These are phyloP conservation scores for Quercus phellos DNA, from an alignment of 331 rosid genomes.

Conservation along the genomic window DNA sequence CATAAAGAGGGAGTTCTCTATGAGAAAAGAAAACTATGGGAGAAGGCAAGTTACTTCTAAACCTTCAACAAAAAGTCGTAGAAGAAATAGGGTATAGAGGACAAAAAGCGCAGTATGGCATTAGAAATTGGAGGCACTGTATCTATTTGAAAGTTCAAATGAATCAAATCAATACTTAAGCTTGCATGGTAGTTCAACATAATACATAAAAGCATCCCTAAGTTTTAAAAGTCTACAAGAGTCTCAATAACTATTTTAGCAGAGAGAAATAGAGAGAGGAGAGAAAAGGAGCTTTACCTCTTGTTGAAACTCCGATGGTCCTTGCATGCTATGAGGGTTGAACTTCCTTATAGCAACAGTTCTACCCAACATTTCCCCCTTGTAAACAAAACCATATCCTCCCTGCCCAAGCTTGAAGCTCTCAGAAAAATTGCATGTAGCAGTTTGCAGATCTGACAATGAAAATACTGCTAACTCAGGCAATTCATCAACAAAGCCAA, in stretches of 20 bases:
- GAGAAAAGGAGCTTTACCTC: conserved; percentile 44
- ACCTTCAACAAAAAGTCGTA: not conserved
- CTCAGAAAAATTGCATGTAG: conserved; percentile 80
- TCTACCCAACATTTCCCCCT: conserved; percentile 90
- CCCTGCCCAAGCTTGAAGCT: conserved; percentile 69
- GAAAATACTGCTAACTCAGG: conserved; percentile 74
- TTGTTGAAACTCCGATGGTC: conserved; percentile 68
- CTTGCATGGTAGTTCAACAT: not conserved
- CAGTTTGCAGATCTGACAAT: conserved; percentile 70
- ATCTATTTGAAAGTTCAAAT: not conserved
- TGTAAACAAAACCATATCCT: conserved; percentile 71
- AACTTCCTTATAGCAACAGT: conserved; percentile 76
- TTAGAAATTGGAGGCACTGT: not conserved
- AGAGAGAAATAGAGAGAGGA: not conserved
- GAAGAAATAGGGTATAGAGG: not conserved
- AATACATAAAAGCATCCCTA: not conserved
- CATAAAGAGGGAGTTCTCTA: not conserved
- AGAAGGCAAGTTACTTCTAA: not conserved
- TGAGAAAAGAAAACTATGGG: not conserved
- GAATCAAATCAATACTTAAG: not conserved
- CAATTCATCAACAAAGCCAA: conserved; percentile 51
- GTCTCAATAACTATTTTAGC: conserved; percentile 1
- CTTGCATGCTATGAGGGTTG: conserved; percentile 56
- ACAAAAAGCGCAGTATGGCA: not conserved
- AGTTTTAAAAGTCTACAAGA: not conserved